Conservation (phyloP, 257 asterid species). For the Euphrasia confusa region DNA sequence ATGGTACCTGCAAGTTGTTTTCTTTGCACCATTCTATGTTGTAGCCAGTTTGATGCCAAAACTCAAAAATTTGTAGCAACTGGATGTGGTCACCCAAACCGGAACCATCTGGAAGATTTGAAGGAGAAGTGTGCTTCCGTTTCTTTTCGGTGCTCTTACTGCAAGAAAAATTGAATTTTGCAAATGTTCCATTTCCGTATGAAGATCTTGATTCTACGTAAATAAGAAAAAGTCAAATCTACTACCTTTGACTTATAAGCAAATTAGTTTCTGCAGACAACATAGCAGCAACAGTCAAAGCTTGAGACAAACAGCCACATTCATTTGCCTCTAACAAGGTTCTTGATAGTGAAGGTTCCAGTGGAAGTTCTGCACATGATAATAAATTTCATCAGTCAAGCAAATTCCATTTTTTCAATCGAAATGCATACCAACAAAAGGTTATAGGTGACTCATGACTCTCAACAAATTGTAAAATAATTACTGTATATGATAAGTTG, state of each 20-base stretch:
- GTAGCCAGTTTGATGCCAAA: constrained; percentile 76
- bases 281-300: constrained; percentile 93
- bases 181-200: constrained; percentile 8
- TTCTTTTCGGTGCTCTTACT: constrained; percentile 63
- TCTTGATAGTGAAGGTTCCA: constrained; percentile 95
- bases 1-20: constrained; percentile 72
- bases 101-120: constrained; percentile 86
- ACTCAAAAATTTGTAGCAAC: constrained; percentile 82
- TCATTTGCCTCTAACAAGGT: constrained; percentile 90
- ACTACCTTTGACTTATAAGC: constrained; percentile 66
- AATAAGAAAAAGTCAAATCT: background rate
- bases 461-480: background rate
- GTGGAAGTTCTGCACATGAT: constrained; percentile 78
- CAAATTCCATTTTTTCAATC: constrained; percentile 9
- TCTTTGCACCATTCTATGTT: constrained; percentile 72
- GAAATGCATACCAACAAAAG: background rate
- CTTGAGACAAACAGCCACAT: constrained; percentile 74
- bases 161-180: constrained; percentile 21
- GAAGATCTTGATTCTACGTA: constrained; percentile 13
- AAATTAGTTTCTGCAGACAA: constrained; percentile 87
- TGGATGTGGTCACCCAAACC: constrained; percentile 98
- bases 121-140: constrained; percentile 61
- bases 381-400: constrained; percentile 21
- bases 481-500: background rate
- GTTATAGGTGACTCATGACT: background rate